Conservation (phyloP, 2,329 filamentous ascomycete genomes). For the Neofusicoccum cordaticola region DNA sequence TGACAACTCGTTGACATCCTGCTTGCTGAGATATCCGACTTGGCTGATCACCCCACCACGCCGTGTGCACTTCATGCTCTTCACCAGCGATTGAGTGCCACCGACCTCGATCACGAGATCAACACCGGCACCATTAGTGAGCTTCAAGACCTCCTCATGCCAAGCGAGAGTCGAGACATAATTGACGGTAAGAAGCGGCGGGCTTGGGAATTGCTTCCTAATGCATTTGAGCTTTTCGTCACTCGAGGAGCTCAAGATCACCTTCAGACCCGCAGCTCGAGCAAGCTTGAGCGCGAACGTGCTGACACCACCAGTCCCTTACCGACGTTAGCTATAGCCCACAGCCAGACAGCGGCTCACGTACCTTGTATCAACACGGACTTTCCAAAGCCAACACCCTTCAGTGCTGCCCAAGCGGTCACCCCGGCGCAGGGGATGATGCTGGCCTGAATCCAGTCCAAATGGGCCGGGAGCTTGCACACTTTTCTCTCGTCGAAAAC, state of each 20-base stretch:
- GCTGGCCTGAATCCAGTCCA: not conserved
- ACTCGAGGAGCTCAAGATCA: not conserved
- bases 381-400: not conserved
- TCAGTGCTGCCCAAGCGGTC: not conserved
- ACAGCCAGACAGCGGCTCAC: not conserved
- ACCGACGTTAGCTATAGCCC: not conserved
- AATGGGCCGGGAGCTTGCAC: not conserved
- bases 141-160: slow-evolving; percentile 26
- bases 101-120: slow-evolving; percentile 43
- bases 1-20: not conserved
- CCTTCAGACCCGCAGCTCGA: not conserved
- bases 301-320: not conserved
- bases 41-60: not conserved
- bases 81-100: slow-evolving; percentile 24
- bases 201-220: not conserved
- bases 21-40: not conserved
- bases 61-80: not conserved
- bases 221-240: not conserved
- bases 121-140: slow-evolving; percentile 34
- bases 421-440: not conserved
- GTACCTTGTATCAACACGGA: slow-evolving; percentile 17
- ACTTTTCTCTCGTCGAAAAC: not conserved
- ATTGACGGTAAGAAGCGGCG: slow-evolving; percentile 40
- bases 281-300: not conserved
- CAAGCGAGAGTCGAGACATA: slow-evolving; percentile 48